Evolutionary conservation across 345 rosid genomes (phyloP).

Genomic region (Nasturtium officinale): DNA sequence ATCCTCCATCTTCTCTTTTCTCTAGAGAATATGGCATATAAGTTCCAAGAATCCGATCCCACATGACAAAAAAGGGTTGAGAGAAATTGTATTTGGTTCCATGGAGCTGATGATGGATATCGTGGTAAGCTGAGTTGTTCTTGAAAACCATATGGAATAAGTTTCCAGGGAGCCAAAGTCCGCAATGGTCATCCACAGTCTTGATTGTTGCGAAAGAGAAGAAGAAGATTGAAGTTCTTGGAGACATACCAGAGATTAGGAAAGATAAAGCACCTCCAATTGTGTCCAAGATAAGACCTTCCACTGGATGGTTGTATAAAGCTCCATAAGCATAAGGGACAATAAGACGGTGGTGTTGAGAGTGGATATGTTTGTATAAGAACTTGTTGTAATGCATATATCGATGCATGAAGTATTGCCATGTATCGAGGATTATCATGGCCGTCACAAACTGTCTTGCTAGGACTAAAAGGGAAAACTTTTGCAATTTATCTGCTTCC

Average conservation of each 20-base stretch:
- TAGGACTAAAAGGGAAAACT: conserved; percentile 54
- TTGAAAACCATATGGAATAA: conserved; percentile 66
- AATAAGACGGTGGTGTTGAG: conserved; percentile 78
- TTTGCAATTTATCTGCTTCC: conserved; percentile 38
- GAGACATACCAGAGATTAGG: conserved; percentile 81
- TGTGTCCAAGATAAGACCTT: conserved; percentile 80
- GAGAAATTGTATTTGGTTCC: conserved; percentile 84
- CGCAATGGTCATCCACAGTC: conserved; percentile 86
- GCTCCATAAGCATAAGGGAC: conserved; percentile 93
- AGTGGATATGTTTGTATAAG: conserved; percentile 77
- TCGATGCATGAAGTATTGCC: conserved; percentile 91
- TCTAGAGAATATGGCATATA: conserved; percentile 82
- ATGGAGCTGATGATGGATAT: conserved; percentile 82
- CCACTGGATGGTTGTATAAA: conserved; percentile 75
- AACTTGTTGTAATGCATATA: conserved; percentile 85
- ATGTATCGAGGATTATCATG: conserved; percentile 75
- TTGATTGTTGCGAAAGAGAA: conserved; percentile 91
- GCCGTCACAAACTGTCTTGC: conserved; percentile 69
- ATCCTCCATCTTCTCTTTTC: conserved; percentile 72
- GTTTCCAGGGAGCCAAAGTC: conserved; percentile 84
- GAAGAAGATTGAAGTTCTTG: conserved; percentile 77
- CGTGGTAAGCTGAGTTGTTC: conserved; percentile 86
- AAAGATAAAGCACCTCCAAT: conserved; percentile 82
- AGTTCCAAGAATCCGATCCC: conserved; percentile 89
- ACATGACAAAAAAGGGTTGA: conserved; percentile 75